Evolutionary conservation across 164 flowering plant species (phyloP), one percentile per base, ranked within the genome.

Genomic region (Amborella trichopoda): DNA sequence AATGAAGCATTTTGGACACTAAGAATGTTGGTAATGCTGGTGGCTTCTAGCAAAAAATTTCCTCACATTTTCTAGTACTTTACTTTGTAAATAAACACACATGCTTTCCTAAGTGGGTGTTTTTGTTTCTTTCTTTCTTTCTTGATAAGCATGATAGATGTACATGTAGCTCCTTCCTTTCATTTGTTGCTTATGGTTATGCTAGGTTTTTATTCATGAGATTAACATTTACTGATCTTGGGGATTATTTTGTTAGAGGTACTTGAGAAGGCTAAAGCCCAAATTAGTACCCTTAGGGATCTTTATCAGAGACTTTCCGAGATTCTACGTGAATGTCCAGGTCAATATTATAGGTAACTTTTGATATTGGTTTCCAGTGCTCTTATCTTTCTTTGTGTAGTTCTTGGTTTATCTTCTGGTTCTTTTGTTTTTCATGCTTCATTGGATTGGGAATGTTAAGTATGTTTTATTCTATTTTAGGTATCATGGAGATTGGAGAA

Each of bases 401-500:
- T n/a, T n/a, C 6, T 18, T 16, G 6, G 11, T 38, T 9, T 18
- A 4, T 18, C 3, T 16, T 9, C 14, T 16, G 11, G 17, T 16
- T 16, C 8, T 16, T n/a, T 38, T 9, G 20, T 9, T 38, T 38
- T 18, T 2, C 20, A 11, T 33, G 11, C 41, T 38, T 38, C 14
- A 16, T 38, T 22, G 41, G 18, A 38, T n/a, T n/a, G n/a, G n/a
- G 14, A 38, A 38, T 10, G 11, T n/a, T 8, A 38, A 16, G 17
- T 38, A 11, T 11, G 17, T 38, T 9, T 2, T 16, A 11, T n/a
- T n/a, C n/a, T n/a, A 2, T 10, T 16, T 16, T 60, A 91, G 99
- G 78, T 91, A 77, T 63, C 93, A 91, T 64, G 86, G 82, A 46
- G 96, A 91, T 63, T 91, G 99, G 99, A 84, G 68, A 69, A 77